Base-by-base conservation (phyloP, 2,329 filamentous ascomycete species). In the Stagonosporopsis cucurbitacearum region DNA sequence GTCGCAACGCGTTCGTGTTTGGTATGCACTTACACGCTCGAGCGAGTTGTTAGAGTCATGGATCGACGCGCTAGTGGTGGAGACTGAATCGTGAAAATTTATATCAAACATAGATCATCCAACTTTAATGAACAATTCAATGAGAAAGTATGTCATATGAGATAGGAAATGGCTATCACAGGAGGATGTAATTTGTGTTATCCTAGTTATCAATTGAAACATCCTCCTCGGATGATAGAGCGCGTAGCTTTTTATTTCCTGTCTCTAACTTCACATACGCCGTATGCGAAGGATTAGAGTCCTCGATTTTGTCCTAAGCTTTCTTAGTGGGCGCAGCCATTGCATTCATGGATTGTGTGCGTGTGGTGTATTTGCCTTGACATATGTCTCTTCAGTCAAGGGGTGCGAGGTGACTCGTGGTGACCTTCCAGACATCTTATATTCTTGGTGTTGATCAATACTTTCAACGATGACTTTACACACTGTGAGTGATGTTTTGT, bases 1-100 rank as follows among this genome's bases (percentile, higher is more conserved):
- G 49, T 45, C 43, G 58, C 48, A 42, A 44, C 59, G 63, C 64
- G 63, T 63, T 44, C 48, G 42, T 45, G 58, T 40, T 41, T 59
- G 60, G 58, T 55, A n/a, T n/a, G n/a, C 50, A 62, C 57, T 20
- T 15, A 32, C 35, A 39, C 37, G 28, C 50, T 45, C 9, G 37
- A 11, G 59, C 44, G 54, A 32, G 7, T 7, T 17, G 32, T 17
- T 20, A 35, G 22, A 56, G 42, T 56, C 33, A 28, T 42, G 22
- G 11, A 17, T 4, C 0, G 6, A 2, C 19, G 23, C 47, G 50
- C 50, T 36, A 30, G 44, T 7, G 11, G n/a, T 5, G 6, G 4
- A 2, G 1, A 23, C 9, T 36, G 48, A 51, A 4, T 51, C 47
- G 26, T 23, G 5, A 9, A 7, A 25, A 23, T 26, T 33, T 9